These are phyloP conservation scores for Rhizoclosmatium sp. DNA, from an alignment of 192 early-diverging fungal genomes.

Conservation along the genomic window DNA sequence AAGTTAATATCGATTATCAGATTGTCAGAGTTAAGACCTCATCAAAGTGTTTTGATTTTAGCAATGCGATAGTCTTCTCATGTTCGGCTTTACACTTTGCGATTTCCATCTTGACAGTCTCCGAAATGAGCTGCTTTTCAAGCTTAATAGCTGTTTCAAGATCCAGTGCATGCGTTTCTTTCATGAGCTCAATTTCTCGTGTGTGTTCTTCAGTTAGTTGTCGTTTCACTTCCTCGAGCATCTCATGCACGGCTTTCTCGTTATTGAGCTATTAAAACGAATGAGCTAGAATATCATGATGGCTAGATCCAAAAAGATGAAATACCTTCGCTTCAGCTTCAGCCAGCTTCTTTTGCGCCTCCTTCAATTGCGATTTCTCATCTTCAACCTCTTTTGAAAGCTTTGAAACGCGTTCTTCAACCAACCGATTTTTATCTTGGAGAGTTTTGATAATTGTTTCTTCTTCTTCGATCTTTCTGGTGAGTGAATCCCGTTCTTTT, in stretches of 20 bases:
- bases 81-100: slow-evolving; percentile 14
- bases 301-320: neutral
- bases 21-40: neutral
- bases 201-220: neutral
- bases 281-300: too few species aligned
- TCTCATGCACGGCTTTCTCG: neutral
- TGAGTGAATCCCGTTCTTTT: neutral
- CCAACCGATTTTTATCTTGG: neutral
- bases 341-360: neutral
- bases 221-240: neutral
- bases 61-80: slow-evolving; percentile 8
- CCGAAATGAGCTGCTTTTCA: slow-evolving; percentile 14
- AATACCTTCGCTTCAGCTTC: neutral
- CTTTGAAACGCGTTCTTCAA: neutral
- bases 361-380: neutral
- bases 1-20: too few species aligned
- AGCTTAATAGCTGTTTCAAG: neutral
- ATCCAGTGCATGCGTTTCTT: slow-evolving; percentile 15
- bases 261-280: too few species aligned
- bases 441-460: neutral
- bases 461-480: neutral
- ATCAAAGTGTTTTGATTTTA: slow-evolving; percentile 35
- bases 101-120: slow-evolving; percentile 11
- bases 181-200: neutral
- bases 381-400: neutral